Conservation (phyloP, 345 rosid genomes). For the Eucalyptus caleyi region DNA sequence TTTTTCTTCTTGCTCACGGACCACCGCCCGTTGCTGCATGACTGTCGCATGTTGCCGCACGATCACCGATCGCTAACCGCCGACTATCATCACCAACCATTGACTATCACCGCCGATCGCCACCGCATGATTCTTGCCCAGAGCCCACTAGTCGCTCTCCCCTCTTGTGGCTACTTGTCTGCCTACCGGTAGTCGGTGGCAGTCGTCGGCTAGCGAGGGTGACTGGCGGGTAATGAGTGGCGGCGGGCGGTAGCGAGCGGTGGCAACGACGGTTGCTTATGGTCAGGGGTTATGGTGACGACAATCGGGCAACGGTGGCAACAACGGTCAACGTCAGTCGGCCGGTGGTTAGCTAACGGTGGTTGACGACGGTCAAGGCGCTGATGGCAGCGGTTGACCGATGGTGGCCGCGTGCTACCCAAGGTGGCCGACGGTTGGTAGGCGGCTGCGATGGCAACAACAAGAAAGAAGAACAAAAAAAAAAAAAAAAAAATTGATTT, state of each 20-base stretch:
- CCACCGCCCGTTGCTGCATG: fast-evolving
- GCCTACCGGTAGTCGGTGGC: fast-evolving
- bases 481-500: too few species aligned
- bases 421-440: too few species aligned
- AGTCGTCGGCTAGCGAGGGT: fast-evolving
- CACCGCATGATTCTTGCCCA: fast-evolving
- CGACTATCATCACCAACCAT: fast-evolving
- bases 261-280: too few species aligned
- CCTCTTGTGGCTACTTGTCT: too few species aligned
- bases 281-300: fast-evolving
- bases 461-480: too few species aligned
- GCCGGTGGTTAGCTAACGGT: fast-evolving
- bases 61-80: fast-evolving
- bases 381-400: fast-evolving
- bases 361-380: fast-evolving
- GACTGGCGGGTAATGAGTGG: fast-evolving
- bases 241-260: fast-evolving
- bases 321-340: fast-evolving
- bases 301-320: fast-evolving
- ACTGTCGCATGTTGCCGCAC: fast-evolving
- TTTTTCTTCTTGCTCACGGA: too few species aligned
- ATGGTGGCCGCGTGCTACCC: too few species aligned
- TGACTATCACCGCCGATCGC: fast-evolving
- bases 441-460: fast-evolving
- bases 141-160: fast-evolving